These are phyloP conservation scores for Myxozyma neglecta DNA, from an alignment of 805 yeast species.

Conservation along the genomic window DNA sequence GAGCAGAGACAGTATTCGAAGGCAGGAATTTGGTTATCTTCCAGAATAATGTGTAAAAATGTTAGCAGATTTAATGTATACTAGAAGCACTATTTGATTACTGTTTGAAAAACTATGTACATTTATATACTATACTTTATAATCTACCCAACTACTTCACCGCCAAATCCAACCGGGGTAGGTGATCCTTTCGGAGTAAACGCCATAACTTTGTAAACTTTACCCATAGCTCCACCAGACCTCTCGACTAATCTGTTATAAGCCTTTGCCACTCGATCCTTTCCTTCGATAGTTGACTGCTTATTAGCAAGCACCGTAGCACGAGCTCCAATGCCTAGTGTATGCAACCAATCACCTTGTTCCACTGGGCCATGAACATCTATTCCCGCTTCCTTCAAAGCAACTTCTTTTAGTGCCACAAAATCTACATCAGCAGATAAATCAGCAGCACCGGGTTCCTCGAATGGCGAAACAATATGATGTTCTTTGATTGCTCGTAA, in stretches of 20 bases:
- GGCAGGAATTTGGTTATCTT: slow-evolving; percentile 38
- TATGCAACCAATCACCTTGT: slow-evolving; percentile 78
- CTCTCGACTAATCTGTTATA: slow-evolving; percentile 65
- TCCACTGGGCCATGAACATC: slow-evolving; percentile 58
- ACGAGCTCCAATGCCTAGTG: slow-evolving; percentile 71
- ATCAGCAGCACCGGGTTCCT: slow-evolving; percentile 77
- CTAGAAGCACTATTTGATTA: not conserved
- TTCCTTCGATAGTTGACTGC: slow-evolving; percentile 47
- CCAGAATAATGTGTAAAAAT: slow-evolving; percentile 1
- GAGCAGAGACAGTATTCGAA: slow-evolving; percentile 65
- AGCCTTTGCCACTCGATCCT: slow-evolving; percentile 54
- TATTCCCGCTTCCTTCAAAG: slow-evolving; percentile 36
- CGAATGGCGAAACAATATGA: slow-evolving; percentile 70
- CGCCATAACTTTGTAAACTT: slow-evolving; percentile 69
- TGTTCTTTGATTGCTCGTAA: slow-evolving; percentile 74
- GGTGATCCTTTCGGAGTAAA: slow-evolving; percentile 49
- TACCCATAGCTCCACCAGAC: slow-evolving; percentile 69
- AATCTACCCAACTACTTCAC: slow-evolving; percentile 30
- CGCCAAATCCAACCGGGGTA: slow-evolving; percentile 59
- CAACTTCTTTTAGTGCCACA: slow-evolving; percentile 51
- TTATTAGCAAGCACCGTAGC: slow-evolving; percentile 50
- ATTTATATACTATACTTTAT: not conserved
- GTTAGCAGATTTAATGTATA: not conserved
- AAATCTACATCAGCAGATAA: slow-evolving; percentile 84
- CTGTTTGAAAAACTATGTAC: not conserved